Conservation (phyloP, 306 rosid species). For the Inga oerstediana region DNA sequence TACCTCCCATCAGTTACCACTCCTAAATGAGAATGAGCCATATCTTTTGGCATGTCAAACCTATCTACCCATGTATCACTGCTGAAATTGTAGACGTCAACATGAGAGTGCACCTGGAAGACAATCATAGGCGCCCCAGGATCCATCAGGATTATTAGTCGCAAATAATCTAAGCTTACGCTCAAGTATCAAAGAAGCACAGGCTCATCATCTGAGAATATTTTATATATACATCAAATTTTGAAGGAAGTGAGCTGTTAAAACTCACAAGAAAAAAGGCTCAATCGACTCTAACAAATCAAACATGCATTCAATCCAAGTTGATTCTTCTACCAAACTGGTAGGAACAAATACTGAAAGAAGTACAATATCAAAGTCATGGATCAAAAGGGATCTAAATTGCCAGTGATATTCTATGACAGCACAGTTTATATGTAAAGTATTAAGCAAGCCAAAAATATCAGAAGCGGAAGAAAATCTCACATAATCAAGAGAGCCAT, state of each 20-base stretch:
- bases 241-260: background rate
- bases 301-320: background rate
- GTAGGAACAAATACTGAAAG: background rate
- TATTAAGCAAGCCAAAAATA: background rate
- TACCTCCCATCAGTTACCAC: constrained; percentile 84
- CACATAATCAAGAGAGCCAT: constrained; percentile 68
- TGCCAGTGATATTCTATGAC: background rate
- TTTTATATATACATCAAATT: background rate
- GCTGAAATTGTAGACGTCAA: constrained; percentile 71
- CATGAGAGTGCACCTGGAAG: constrained; percentile 83
- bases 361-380: background rate
- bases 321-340: background rate
- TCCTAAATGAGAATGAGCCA: constrained; percentile 94
- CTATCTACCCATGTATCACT: constrained; percentile 61
- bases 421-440: background rate
- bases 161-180: constrained; percentile 2
- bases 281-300: background rate
- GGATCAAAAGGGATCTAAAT: background rate
- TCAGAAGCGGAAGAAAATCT: constrained; percentile 31
- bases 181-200: background rate
- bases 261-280: background rate
- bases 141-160: constrained; percentile 1
- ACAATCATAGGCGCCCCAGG: background rate
- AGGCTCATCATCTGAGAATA: background rate
- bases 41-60: constrained; percentile 75